phyloP scores from a whole-genome alignment of 2,329 filamentous ascomycete species.

The Penicillium sp. region DNA sequence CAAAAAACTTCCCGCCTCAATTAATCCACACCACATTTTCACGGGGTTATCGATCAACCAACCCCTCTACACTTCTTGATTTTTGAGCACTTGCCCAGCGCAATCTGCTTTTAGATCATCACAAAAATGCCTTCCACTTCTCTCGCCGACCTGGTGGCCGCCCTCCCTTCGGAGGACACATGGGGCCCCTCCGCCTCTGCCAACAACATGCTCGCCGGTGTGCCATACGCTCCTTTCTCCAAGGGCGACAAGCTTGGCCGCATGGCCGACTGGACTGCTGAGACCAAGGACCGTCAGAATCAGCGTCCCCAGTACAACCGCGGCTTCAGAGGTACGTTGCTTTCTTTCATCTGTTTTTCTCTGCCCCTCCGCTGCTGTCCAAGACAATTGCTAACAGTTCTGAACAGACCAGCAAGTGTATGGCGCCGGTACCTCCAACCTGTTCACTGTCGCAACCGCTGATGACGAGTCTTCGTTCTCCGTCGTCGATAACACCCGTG shows the following conservation, averaged over 20 bases:
- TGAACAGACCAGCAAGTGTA: conserved; percentile 88
- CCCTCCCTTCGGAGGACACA: conserved; percentile 69
- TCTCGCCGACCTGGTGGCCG: conserved; percentile 64
- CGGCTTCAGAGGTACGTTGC: conserved; percentile 74
- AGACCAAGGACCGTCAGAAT: conserved; percentile 70
- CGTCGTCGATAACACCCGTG: conserved; percentile 90
- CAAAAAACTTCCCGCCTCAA: conserved; percentile 27
- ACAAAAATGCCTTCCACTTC: conserved; percentile 51
- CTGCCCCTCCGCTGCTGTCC: not conserved
- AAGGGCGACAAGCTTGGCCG: conserved; percentile 98
- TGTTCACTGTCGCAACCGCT: conserved; percentile 85
- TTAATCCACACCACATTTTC: conserved; percentile 26
- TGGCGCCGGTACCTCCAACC: conserved; percentile 77
- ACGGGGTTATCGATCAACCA: conserved; percentile 14
- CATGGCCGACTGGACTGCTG: conserved; percentile 97
- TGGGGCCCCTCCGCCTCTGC: conserved; percentile 83
- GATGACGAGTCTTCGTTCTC: conserved; percentile 98
- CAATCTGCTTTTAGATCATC: conserved; percentile 14
- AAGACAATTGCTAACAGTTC: conserved; percentile 11
- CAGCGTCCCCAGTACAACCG: conserved; percentile 85
- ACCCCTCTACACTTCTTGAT: conserved; percentile 15
- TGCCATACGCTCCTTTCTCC: conserved; percentile 96
- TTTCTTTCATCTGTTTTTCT: not conserved
- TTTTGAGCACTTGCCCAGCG: conserved; percentile 13
- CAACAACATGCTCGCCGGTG: conserved; percentile 87